These are phyloP conservation scores for Endocalyx cinctus DNA, from an alignment of 2,329 filamentous ascomycete genomes.

Conservation along the genomic window DNA sequence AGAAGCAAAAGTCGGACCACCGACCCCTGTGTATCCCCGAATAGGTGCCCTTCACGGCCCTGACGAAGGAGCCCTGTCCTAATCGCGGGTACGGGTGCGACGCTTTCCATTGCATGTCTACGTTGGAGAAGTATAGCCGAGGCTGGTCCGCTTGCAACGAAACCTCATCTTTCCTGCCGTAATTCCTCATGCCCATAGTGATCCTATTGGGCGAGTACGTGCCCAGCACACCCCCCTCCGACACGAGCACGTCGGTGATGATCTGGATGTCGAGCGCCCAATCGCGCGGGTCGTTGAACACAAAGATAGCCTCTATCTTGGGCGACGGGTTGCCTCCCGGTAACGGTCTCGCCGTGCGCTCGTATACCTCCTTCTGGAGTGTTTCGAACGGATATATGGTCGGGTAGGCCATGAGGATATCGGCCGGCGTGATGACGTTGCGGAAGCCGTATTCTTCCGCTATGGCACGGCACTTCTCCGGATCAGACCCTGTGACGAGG, in stretches of 20 bases:
- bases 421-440: constrained; percentile 78
- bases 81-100: constrained; percentile 80
- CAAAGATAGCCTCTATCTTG: constrained; percentile 84
- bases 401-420: constrained; percentile 71
- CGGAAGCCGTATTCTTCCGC: constrained; percentile 76
- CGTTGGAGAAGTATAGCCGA: constrained; percentile 79
- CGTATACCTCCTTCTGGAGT: constrained; percentile 59
- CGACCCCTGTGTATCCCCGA: constrained; percentile 61
- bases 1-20: constrained; percentile 54
- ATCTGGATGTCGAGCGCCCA: constrained; percentile 90
- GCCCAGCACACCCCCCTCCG: constrained; percentile 71
- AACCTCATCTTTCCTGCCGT: no score
- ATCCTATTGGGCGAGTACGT: constrained; percentile 74
- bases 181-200: constrained; percentile 57
- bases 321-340: constrained; percentile 48
- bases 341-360: constrained; percentile 50
- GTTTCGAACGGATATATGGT: constrained; percentile 80
- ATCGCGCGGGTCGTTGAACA: constrained; percentile 94
- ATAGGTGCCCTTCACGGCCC: constrained; percentile 79
- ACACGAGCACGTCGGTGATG: constrained; percentile 78
- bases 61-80: constrained; percentile 87
- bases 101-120: constrained; percentile 85
- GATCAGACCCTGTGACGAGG: constrained; percentile 67
- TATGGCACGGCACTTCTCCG: constrained; percentile 64
- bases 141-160: constrained; percentile 87